Evolutionary conservation across 768 basidiomycete genomes (phyloP).

Genomic region (Chalciporus pseudorubinellus): DNA sequence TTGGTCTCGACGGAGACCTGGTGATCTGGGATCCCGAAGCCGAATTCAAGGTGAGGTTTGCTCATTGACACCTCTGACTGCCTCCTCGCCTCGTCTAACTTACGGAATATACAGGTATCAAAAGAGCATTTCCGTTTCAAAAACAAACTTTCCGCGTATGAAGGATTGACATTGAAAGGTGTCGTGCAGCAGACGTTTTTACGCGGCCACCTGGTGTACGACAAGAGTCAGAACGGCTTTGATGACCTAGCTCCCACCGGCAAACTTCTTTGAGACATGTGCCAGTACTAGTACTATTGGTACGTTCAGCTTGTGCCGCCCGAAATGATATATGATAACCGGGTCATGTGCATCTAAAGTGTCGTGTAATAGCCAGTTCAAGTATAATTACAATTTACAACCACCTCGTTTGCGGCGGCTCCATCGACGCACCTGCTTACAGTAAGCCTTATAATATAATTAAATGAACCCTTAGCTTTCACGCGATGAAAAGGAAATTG

Average conservation of each 20-base stretch:
- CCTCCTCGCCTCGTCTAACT: background rate
- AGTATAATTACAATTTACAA: no score
- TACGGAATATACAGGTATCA: slow-evolving; percentile 55
- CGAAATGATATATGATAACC: no score
- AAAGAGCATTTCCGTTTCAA: slow-evolving; percentile 78
- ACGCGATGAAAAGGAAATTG: no score
- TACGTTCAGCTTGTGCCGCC: no score
- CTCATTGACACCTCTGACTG: background rate
- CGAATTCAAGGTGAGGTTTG: slow-evolving; percentile 38
- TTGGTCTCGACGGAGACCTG: slow-evolving; percentile 84
- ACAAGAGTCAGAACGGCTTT: slow-evolving; percentile 36
- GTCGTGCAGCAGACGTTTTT: slow-evolving; percentile 76
- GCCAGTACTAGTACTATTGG: no score
- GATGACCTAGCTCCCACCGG: slow-evolving; percentile 36
- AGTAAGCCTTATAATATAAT: no score
- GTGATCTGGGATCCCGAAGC: slow-evolving; percentile 74
- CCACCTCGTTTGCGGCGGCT: no score
- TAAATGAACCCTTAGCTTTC: no score
- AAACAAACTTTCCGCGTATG: slow-evolving; percentile 91
- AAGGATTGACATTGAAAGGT: slow-evolving; percentile 69
- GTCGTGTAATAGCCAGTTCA: no score
- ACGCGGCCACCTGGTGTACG: slow-evolving; percentile 72
- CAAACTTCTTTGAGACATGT: slow-evolving; percentile 32
- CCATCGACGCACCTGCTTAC: no score
- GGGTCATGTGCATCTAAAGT: no score